Conservation (phyloP, 2,329 filamentous ascomycete species). For the Byssochlamys sp. region DNA sequence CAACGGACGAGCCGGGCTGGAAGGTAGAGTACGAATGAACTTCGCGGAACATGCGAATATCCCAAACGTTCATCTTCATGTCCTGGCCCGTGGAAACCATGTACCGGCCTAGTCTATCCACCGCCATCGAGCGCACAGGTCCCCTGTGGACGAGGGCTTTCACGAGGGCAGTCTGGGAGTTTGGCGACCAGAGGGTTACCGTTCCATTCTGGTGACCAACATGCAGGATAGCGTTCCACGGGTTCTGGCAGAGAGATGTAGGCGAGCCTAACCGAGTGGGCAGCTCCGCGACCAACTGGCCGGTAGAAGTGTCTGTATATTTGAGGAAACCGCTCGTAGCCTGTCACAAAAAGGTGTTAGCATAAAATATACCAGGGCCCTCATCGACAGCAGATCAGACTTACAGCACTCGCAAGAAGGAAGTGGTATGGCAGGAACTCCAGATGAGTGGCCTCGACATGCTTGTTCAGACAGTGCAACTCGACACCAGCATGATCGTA, state of each 20-base stretch:
- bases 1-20: slow-evolving; percentile 69
- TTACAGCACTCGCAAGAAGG: slow-evolving; percentile 72
- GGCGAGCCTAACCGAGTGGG: slow-evolving; percentile 76
- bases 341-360: slow-evolving; percentile 35
- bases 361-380: background rate
- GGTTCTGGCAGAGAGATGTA: slow-evolving; percentile 76
- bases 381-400: slow-evolving; percentile 23
- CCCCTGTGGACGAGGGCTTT: slow-evolving; percentile 85
- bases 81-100: slow-evolving; percentile 93
- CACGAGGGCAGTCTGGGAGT: slow-evolving; percentile 72
- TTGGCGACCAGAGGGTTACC: slow-evolving; percentile 92
- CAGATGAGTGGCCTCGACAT: slow-evolving; percentile 83
- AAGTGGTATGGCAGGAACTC: slow-evolving; percentile 96
- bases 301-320: slow-evolving; percentile 92
- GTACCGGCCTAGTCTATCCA: slow-evolving; percentile 84
- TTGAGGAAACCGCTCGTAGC: slow-evolving; percentile 72
- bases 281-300: slow-evolving; percentile 75
- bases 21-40: slow-evolving; percentile 80
- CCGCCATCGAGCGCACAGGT: slow-evolving; percentile 71
- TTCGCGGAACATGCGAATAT: slow-evolving; percentile 86
- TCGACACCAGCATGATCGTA: slow-evolving; percentile 88
- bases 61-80: slow-evolving; percentile 86
- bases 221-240: slow-evolving; percentile 83
- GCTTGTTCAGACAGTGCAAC: slow-evolving; percentile 80
- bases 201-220: slow-evolving; percentile 91